Evolutionary conservation across 1,139 yeast genomes (phyloP).

Genomic region (Scheffersomyces parashehatae): DNA sequence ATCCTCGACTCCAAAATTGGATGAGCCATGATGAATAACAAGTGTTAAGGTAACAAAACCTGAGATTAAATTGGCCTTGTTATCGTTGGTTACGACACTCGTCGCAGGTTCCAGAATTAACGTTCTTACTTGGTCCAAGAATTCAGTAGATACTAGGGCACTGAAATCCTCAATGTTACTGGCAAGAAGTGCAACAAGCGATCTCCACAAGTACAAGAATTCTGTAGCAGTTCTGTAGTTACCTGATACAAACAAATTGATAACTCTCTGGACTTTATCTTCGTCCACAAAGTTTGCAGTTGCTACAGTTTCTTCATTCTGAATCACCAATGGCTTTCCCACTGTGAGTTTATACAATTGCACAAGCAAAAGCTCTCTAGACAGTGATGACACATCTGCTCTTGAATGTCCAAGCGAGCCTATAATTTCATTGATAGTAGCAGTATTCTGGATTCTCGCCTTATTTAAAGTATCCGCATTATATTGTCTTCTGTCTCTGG

Average conservation of each 20-base stretch:
- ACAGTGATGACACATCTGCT: slow-evolving; percentile 46
- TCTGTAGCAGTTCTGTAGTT: slow-evolving; percentile 46
- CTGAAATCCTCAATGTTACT: slow-evolving; percentile 57
- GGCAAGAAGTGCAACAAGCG: slow-evolving; percentile 43
- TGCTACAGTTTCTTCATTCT: slow-evolving; percentile 39
- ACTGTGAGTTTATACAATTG: slow-evolving; percentile 51
- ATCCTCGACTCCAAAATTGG: slow-evolving; percentile 52
- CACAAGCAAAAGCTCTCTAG: slow-evolving; percentile 53
- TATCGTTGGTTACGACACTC: slow-evolving; percentile 34
- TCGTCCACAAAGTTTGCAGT: slow-evolving; percentile 37
- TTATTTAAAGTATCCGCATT: slow-evolving; percentile 33
- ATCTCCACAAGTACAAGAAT: slow-evolving; percentile 42
- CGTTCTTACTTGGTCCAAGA: slow-evolving; percentile 33
- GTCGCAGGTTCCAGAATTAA: slow-evolving; percentile 36
- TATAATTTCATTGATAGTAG: slow-evolving; percentile 44
- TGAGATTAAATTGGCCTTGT: slow-evolving; percentile 42
- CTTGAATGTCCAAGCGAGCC: slow-evolving; percentile 40
- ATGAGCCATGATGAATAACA: slow-evolving; percentile 49
- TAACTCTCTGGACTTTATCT: slow-evolving; percentile 34
- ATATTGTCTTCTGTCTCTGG: slow-evolving; percentile 27
- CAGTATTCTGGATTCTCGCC: slow-evolving; percentile 36
- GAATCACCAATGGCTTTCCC: slow-evolving; percentile 40
- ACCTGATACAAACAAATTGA: slow-evolving; percentile 30
- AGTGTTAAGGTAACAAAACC: slow-evolving; percentile 48
- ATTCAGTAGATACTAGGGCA: slow-evolving; percentile 40